A percentile compares a stretch with the other conserved stretches of the same genome.
These are phyloP conservation scores for Botrytis fabae DNA, from an alignment of 2,329 filamentous ascomycete species.

Conservation along the genomic window DNA sequence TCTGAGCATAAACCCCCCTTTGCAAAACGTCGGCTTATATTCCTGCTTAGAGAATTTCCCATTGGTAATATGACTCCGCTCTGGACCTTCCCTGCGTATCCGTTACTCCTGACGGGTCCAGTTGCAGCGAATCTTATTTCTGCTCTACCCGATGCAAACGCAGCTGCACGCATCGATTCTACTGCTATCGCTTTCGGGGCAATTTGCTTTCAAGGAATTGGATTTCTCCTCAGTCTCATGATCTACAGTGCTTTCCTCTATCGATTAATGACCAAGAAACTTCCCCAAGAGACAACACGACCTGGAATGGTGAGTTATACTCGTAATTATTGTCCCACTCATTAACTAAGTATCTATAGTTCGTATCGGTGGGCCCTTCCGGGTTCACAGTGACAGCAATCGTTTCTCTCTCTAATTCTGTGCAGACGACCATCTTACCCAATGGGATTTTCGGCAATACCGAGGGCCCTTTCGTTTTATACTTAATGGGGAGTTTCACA, in stretches of 20 bases:
- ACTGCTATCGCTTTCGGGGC: conserved; percentile 52
- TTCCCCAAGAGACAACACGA: conserved; percentile 72
- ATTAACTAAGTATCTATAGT: conserved; percentile 45
- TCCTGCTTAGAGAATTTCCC: conserved; percentile 50
- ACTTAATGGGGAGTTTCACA: conserved; percentile 57
- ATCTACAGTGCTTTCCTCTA: conserved; percentile 84
- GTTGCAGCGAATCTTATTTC: conserved; percentile 60
- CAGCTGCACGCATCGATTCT: conserved; percentile 46
- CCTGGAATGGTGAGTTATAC: conserved; percentile 62
- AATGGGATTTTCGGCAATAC: conserved; percentile 42
- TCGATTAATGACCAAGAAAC: conserved; percentile 83
- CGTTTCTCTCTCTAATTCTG: conserved; percentile 42
- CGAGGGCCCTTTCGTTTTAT: conserved; percentile 48
- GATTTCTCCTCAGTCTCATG: conserved; percentile 66
- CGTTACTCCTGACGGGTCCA: conserved; percentile 73
- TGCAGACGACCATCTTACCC: conserved; percentile 45
- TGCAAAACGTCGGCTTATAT: neutral
- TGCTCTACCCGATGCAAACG: conserved; percentile 30
- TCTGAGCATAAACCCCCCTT: conserved; percentile 27
- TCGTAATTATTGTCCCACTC: neutral
- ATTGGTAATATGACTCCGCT: conserved; percentile 84
- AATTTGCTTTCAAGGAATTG: conserved; percentile 54
- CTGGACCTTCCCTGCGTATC: conserved; percentile 87
- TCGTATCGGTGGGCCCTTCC: conserved; percentile 74
- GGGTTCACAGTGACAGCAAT: conserved; percentile 62